These are phyloP conservation scores for Leucocoprinus birnbaumii DNA, from an alignment of 768 basidiomycete species.

Conservation along the genomic window DNA sequence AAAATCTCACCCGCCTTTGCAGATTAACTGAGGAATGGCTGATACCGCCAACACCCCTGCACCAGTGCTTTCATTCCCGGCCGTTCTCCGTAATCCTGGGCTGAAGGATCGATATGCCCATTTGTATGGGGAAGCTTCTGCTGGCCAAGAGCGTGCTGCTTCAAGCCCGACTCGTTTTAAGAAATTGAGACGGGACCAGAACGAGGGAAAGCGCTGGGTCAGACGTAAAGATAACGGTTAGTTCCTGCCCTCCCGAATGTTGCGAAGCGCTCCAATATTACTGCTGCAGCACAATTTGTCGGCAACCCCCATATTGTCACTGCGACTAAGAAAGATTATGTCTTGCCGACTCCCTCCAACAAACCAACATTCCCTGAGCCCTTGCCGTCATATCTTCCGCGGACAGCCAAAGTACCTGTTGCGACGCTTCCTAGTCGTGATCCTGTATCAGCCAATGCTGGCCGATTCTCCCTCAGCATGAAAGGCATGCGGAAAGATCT, in stretches of 20 bases:
- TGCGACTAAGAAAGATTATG: conserved; percentile 59
- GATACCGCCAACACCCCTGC: conserved; percentile 24
- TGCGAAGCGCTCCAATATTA: neutral
- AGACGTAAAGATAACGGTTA: conserved; percentile 76
- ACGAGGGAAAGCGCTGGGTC: conserved; percentile 77
- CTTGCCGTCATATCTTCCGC: conserved; percentile 66
- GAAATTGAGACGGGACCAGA: conserved; percentile 51
- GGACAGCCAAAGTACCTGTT: conserved; percentile 52
- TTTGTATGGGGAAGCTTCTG: conserved; percentile 29
- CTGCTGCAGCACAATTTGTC: conserved; percentile 57
- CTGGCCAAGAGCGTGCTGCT: conserved; percentile 6
- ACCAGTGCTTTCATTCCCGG: conserved; percentile 66
- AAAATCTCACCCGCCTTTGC: neutral
- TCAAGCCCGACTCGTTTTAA: conserved; percentile 18
- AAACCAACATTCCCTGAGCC: conserved; percentile 74
- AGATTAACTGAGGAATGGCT: neutral
- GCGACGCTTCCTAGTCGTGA: conserved; percentile 38
- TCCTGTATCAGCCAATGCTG: conserved; percentile 60
- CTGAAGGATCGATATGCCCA: conserved; percentile 53
- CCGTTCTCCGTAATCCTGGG: conserved; percentile 60
- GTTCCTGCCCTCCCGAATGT: conserved; percentile 16
- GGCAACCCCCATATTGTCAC: conserved; percentile 70
- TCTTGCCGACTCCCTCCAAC: conserved; percentile 36
- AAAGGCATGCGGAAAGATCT: conserved; percentile 73
- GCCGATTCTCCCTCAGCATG: conserved; percentile 72